Conservation (phyloP, 768 basidiomycete species). For the Ephemerocybe angulata region DNA sequence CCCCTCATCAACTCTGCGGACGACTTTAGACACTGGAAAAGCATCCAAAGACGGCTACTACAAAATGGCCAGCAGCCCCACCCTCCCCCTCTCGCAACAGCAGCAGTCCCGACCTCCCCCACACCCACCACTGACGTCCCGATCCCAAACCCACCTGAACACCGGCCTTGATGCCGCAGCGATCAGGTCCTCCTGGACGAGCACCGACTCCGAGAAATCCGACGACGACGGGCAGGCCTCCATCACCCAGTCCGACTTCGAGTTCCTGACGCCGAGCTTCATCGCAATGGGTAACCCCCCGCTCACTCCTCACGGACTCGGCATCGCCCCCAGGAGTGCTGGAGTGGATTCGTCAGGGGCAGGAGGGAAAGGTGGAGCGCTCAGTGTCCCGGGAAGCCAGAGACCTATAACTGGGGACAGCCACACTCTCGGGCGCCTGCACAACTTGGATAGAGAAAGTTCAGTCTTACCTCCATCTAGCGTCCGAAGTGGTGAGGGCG, state of each 20-base stretch:
- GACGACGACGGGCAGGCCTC: neutral
- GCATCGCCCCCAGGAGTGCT: too few relatives aligned
- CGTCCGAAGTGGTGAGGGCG: too few relatives aligned
- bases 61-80: neutral
- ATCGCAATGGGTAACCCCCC: neutral
- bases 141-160: neutral
- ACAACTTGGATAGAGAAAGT: neutral
- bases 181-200: neutral
- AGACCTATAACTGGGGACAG: neutral
- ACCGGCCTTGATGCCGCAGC: neutral
- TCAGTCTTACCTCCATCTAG: neutral
- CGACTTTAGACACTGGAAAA: neutral
- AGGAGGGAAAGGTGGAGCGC: neutral
- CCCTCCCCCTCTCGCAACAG: neutral
- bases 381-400: neutral
- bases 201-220: neutral
- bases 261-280: slow-evolving; percentile 3
- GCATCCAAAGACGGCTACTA: neutral
- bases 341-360: neutral
- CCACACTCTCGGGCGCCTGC: neutral
- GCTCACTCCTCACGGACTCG: neutral
- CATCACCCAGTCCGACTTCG: neutral
- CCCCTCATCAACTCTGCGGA: neutral
- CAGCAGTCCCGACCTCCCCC: neutral
- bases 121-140: neutral